Base-by-base conservation (phyloP, 108 stramenopile genomes). In the Pseudonitzschia multistriata region DNA sequence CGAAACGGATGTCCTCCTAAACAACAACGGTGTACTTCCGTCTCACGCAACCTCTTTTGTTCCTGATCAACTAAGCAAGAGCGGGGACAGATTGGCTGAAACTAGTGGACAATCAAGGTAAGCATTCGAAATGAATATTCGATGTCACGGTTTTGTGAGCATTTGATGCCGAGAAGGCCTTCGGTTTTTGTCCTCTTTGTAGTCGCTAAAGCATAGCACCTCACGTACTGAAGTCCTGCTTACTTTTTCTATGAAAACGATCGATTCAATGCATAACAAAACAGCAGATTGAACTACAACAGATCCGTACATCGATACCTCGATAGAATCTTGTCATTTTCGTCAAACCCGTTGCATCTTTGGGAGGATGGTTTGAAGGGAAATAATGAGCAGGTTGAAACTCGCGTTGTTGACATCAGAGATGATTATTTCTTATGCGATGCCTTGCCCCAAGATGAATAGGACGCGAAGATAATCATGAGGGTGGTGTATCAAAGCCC, bases 381-480 rank as follows among this genome's bases (percentile, higher is more conserved):
- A n/a, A 33, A 30, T 37, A 33, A 1, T 30, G 8, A 3, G 1
- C 2, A 13, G 42, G 8, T 17, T 45, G 74, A 75, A 6, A 25
- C 40, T 22, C 3, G 15, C 11, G 45, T 62, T 35, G 45, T 8
- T 19, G 15, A 24, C 21, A 25, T 7, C 21, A 25, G 19, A 11
- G 19, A 34, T 30, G 36, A 62, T 40, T 42, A 57, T 36, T 36
- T 57, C 48, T 40, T 45, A 19, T 36, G 27, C 49, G 33, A 52
- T 31, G 42, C 33, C 22, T 19, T 21, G 17, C 40, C 53, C 0
- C 29, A 64, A 10, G 66, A 76, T 22, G 62, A 60, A 24, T 74
- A 80, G 30, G 74, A 53, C 22, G 27, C 72, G 54, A 74, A 70
- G 31, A 35, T 40, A 33, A 54, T 75, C n/a, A 35, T 69, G 47